phyloP scores from a whole-genome alignment of 768 basidiomycete species.

The Leccinum broughii region DNA sequence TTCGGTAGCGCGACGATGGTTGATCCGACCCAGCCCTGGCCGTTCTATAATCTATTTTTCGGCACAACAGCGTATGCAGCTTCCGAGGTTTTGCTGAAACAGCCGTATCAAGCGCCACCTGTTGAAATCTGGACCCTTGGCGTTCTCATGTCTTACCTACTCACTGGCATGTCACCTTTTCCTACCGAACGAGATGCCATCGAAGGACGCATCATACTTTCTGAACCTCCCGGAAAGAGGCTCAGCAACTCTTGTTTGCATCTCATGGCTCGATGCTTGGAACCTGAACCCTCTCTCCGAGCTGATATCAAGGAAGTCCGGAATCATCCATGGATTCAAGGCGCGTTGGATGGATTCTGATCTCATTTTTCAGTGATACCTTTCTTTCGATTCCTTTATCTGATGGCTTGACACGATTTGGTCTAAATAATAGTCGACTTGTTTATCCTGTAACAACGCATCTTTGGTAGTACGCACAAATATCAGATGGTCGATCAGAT shows the following conservation, averaged over 20 bases:
- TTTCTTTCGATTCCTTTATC: constrained; percentile 3
- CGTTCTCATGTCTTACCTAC: constrained; percentile 89
- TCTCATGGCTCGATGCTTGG: constrained; percentile 76
- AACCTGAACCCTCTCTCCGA: constrained; percentile 77
- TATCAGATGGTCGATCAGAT: neutral
- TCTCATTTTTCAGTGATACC: constrained; percentile 11
- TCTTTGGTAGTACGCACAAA: constrained; percentile 1
- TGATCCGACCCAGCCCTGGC: constrained; percentile 60
- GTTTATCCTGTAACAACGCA: constrained; percentile 18
- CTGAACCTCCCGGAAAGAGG: constrained; percentile 37
- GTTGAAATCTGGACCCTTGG: constrained; percentile 97
- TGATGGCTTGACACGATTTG: constrained; percentile 11
- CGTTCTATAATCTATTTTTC: constrained; percentile 78
- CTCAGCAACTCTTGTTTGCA: constrained; percentile 53
- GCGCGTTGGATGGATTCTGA: constrained; percentile 24
- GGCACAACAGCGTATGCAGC: constrained; percentile 96
- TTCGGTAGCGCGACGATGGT: constrained; percentile 87
- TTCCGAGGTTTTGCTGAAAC: constrained; percentile 88
- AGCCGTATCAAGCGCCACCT: constrained; percentile 87
- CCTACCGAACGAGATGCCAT: constrained; percentile 82
- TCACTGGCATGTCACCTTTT: constrained; percentile 93
- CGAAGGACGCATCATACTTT: constrained; percentile 59
- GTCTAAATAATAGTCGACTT: constrained; percentile 8
- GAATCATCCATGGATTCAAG: constrained; percentile 77
- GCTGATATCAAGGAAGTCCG: constrained; percentile 82